These are phyloP conservation scores for Dictyostelium firmibasis DNA, from an alignment of 78 protist species.

Conservation along the genomic window DNA sequence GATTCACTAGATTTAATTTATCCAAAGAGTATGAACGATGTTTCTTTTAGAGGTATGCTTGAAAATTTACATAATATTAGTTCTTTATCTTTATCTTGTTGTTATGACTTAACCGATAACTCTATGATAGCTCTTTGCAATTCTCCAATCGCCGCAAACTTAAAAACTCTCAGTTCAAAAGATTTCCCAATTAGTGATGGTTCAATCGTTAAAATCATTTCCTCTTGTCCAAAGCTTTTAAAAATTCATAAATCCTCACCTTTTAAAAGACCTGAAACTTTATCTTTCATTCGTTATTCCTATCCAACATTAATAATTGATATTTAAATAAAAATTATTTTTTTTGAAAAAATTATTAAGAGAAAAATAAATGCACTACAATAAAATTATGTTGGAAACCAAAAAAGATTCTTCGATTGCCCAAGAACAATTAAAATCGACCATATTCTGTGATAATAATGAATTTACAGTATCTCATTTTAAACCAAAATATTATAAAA, in stretches of 20 bases:
- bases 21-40: background rate
- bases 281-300: background rate
- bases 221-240: background rate
- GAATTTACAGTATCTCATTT: no score
- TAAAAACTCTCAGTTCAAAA: background rate
- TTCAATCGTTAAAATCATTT: background rate
- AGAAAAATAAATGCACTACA: no score
- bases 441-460: no score
- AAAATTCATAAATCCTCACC: background rate
- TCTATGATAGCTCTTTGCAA: background rate
- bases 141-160: background rate
- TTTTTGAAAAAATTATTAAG: no score
- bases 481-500: no score
- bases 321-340: background rate
- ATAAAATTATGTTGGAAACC: no score
- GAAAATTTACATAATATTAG: background rate
- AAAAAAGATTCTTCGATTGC: no score
- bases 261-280: constrained; percentile 3
- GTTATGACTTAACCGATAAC: constrained; percentile 15
- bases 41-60: background rate
- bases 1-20: background rate
- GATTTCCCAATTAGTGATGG: constrained; percentile 1
- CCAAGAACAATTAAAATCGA: no score
- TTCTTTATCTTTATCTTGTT: background rate
- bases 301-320: background rate